Evolutionary conservation across 78 protist species (phyloP).

Genomic region (Bodo saltans): DNA sequence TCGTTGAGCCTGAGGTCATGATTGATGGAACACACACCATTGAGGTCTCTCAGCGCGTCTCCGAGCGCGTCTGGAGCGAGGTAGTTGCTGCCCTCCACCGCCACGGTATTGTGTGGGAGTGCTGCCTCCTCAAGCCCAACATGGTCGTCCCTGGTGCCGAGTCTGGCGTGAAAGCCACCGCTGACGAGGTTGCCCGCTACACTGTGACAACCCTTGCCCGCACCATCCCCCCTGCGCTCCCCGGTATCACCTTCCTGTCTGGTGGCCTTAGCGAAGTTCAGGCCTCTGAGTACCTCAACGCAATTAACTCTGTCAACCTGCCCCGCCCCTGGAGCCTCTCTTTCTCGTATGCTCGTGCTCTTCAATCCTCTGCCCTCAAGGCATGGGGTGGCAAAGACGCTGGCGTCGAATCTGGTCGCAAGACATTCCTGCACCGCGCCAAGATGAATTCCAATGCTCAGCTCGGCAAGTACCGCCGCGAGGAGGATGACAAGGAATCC

Average conservation of each 20-base stretch:
- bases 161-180: slow-evolving; percentile 14
- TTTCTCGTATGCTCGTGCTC: slow-evolving; percentile 90
- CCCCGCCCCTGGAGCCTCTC: slow-evolving; percentile 79
- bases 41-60: background rate
- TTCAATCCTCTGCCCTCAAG: slow-evolving; percentile 64
- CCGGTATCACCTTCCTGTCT: slow-evolving; percentile 86
- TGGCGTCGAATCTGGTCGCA: slow-evolving; percentile 53
- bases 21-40: slow-evolving; percentile 56
- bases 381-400: slow-evolving; percentile 65
- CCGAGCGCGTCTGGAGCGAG: slow-evolving; percentile 41
- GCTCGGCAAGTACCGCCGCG: slow-evolving; percentile 4
- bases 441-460: slow-evolving; percentile 52
- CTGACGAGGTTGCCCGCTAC: slow-evolving; percentile 62
- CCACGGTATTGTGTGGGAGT: slow-evolving; percentile 55
- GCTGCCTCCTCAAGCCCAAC: slow-evolving; percentile 86
- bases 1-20: slow-evolving; percentile 92
- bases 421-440: slow-evolving; percentile 52
- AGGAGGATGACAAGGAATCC: background rate
- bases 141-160: slow-evolving; percentile 77
- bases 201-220: slow-evolving; percentile 78
- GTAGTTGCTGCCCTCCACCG: slow-evolving; percentile 33
- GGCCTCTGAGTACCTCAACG: slow-evolving; percentile 82
- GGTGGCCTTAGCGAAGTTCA: slow-evolving; percentile 89
- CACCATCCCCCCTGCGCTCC: slow-evolving; percentile 89
- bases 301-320: slow-evolving; percentile 60